phyloP scores from a whole-genome alignment of 768 basidiomycete genomes.

The Mycena vitilis region DNA sequence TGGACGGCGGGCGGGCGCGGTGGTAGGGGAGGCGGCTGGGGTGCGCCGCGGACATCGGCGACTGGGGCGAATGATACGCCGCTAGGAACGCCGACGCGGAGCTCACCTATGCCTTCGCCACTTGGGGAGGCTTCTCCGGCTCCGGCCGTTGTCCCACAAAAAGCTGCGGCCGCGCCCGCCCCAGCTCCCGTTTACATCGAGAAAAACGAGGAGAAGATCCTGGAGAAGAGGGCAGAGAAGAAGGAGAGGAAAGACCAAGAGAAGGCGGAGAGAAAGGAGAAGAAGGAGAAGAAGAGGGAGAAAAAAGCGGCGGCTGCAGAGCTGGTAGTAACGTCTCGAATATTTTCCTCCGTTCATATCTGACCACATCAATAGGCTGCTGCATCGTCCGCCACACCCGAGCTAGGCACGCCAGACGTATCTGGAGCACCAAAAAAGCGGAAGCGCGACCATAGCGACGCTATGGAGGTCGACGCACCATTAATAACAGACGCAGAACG shows the following conservation, averaged over 20 bases:
- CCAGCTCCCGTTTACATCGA: conserved; percentile 21
- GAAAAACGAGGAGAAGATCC: conserved; percentile 37
- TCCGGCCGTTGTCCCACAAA: conserved; percentile 4
- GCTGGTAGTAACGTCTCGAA: conserved; percentile 14
- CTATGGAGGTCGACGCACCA: conserved; percentile 13
- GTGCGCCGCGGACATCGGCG: conserved; percentile 27
- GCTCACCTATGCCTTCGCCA: conserved; percentile 46
- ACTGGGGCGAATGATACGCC: conserved; percentile 71
- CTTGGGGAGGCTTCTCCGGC: conserved; percentile 26
- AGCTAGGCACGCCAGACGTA: conserved; percentile 23
- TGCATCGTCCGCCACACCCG: conserved; percentile 18
- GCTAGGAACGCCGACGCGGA: conserved; percentile 68
- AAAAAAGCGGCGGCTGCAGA: neutral
- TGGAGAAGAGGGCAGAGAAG: conserved; percentile 40
- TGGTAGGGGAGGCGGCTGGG: conserved; percentile 33
- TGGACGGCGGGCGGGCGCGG: conserved; percentile 45
- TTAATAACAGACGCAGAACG: conserved; percentile 29
- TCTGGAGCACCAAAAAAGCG: conserved; percentile 48
- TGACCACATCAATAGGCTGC: conserved; percentile 7
- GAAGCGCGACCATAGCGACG: conserved; percentile 40
- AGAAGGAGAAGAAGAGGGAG: conserved; percentile 38
- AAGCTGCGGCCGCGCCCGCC: conserved; percentile 26
- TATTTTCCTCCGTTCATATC: neutral
- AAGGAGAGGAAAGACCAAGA: conserved; percentile 46
- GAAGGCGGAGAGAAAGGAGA: conserved; percentile 51